A percentile compares a stretch with the other conserved stretches of the same genome.
Evolutionary conservation across 2,329 filamentous ascomycete genomes (phyloP).

Genomic region (Fusarium camptoceras): DNA sequence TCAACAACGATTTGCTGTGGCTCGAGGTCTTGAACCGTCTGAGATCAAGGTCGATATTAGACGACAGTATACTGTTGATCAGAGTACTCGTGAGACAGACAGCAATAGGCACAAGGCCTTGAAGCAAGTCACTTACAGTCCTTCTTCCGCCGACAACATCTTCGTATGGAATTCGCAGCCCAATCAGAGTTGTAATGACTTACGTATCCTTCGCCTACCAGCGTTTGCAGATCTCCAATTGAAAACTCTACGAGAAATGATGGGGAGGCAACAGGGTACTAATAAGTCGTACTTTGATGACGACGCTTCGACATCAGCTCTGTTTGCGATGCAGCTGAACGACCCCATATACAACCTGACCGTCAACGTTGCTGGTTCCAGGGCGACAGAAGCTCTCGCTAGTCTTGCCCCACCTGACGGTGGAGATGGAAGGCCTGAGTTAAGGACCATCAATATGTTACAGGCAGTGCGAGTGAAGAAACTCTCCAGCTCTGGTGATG

Average conservation of each 20-base stretch:
- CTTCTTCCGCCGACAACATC: not conserved
- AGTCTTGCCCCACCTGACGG: not conserved
- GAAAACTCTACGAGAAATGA: not conserved
- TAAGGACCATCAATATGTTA: conserved; percentile 2
- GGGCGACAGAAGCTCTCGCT: not conserved
- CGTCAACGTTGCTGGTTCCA: not conserved
- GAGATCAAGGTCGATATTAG: not conserved
- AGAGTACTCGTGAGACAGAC: not conserved
- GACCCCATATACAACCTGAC: conserved; percentile 9
- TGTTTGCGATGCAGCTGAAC: conserved; percentile 13
- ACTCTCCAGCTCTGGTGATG: rapidly evolving
- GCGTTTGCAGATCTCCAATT: not conserved
- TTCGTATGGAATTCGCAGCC: not conserved
- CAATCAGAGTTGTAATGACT: not conserved
- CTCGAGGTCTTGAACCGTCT: not conserved
- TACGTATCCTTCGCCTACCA: not conserved
- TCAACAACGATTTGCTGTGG: not conserved
- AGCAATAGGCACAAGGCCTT: not conserved
- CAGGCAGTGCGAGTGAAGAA: not conserved
- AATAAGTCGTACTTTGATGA: not conserved
- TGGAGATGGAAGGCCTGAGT: not conserved
- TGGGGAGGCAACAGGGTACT: not conserved
- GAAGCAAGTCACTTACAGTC: not conserved
- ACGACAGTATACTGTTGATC: conserved; percentile 4
- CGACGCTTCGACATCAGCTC: not conserved